A percentile compares a stretch with the other conserved stretches of the same genome.
These are phyloP conservation scores for Chlorophyllum brunneum DNA, from an alignment of 768 basidiomycete species.

Conservation along the genomic window DNA sequence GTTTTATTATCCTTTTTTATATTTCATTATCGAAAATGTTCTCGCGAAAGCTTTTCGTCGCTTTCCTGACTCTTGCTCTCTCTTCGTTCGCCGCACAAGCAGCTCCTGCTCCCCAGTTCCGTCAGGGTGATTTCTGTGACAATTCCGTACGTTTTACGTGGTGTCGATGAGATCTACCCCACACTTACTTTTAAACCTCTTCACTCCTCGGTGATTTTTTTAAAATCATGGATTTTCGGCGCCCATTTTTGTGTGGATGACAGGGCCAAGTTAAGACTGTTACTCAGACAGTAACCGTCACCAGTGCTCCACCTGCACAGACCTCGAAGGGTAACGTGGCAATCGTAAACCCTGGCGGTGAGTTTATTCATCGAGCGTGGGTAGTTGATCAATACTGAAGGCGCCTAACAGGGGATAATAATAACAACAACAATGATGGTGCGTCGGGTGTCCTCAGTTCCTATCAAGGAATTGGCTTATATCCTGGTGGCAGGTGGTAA, in stretches of 20 bases:
- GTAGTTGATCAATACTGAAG: neutral
- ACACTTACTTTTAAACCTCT: slow-evolving; percentile 11
- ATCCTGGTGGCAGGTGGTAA: neutral
- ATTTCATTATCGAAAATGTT: slow-evolving; percentile 30
- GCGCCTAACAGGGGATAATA: neutral
- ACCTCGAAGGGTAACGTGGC: neutral
- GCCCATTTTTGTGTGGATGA: slow-evolving; percentile 6
- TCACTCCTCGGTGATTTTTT: slow-evolving; percentile 9
- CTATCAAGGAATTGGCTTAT: neutral
- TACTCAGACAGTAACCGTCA: slow-evolving; percentile 30
- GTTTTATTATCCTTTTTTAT: slow-evolving; percentile 10
- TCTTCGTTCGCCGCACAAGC: slow-evolving; percentile 28
- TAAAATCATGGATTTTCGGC: slow-evolving; percentile 13
- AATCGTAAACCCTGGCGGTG: neutral
- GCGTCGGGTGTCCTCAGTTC: neutral
- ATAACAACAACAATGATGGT: neutral
- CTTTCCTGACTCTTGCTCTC: slow-evolving; percentile 35
- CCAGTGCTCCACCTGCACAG: slow-evolving; percentile 23
- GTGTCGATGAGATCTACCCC: neutral
- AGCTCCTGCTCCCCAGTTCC: slow-evolving; percentile 22
- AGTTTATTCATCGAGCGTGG: neutral
- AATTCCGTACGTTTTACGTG: slow-evolving; percentile 4
- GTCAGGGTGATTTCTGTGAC: neutral
- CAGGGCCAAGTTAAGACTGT: slow-evolving; percentile 17
- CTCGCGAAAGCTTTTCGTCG: slow-evolving; percentile 32